Base-by-base conservation (phyloP, 2,329 filamentous ascomycete species). In the Aspergillus fumigatus region DNA sequence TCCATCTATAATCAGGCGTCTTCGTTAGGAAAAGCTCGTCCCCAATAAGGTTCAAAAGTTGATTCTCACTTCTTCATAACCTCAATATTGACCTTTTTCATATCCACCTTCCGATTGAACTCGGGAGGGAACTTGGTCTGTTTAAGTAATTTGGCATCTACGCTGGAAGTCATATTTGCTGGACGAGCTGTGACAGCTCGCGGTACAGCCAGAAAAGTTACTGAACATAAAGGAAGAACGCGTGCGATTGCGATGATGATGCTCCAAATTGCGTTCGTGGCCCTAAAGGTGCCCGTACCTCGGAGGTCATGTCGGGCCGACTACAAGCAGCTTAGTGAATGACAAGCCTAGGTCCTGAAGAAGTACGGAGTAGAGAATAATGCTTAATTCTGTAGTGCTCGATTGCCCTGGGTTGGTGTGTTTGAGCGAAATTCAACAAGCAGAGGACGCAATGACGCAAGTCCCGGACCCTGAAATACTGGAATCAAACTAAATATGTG, bases 41-140 rank as follows among this genome's bases (percentile, higher is more conserved):
- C 21, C 27, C 50, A 49, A 55, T 52, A 56, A 54, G 51, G 58
- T 55, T 59, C 57, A 61, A 55, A 49, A 52, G 35, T 38, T 29
- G 8, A 40, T 59, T 77, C 87, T 70, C 72, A 95, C 90, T 94
- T 96, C 82, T 97, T 97, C 86, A 99, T 96, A 55, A 99, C 90
- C 74, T 96, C 91, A 51, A 96, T 81, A 72, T 99, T 97, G 75
- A 99, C 92, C 79, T 97, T 97, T 66, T 87, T 85, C 85, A 95
- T 96, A 79, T 99, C 92, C 62, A 99, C 94, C 79, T 97, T 97
- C 72, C 90, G 87, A 71, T 84, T 93, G 78, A 97, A 99, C 70
- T 97, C 92, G 7, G 88, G 83, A 48, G 94, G 94, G 62, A 97
- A 97, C 71, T 95, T 97, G 55, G 92, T 97, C 74, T 88, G 87